Evolutionary conservation across 164 flowering plant species (phyloP), one percentile per base, ranked within the genome.

Genomic region (Echeveria elegans): DNA sequence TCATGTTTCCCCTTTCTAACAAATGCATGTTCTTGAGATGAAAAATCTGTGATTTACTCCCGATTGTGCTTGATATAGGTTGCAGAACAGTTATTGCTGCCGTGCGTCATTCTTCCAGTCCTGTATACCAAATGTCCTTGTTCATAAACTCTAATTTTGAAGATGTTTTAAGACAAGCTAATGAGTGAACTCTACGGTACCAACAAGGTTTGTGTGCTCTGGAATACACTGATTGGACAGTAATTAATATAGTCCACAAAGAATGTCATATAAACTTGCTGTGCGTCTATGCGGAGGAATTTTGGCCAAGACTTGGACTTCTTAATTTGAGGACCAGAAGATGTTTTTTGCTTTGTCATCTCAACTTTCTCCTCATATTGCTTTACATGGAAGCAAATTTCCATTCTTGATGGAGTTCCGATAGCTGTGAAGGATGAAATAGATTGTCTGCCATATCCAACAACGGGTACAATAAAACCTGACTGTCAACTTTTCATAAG

Each of bases 391-490:
- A 69, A 82, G 66, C 88, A 84, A 62, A 80, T 93, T 63, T 93
- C 97, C 2, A 74, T 80, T 67, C 82, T 90, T 5, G 98, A 93
- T 82, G 97, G 97, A 71, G 85, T 89, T 19, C 92, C 85, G 43
- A 72, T 93, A 68, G 96, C 98, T 31, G 68, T 90, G 58, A 93
- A 93, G 77, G 97, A 93, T 77, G 98, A 93, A 78, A 93, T 93
- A 65, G 97, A 93, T 75, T 90, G 97, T 65, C 65, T 66, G 60
- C 97, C 98, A 10, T 93, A 93, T 80, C 97, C 98, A 68, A 93
- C 98, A 26, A 93, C 97, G 62, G 98, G 98, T 93, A 66, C 72
- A 48, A 32, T 21, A 34, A 10, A 0, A 65, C 8, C 28, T 31
- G 30, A 36, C 21, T 23, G 32, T 10, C 41, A 43, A 5, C 16